These are phyloP conservation scores for Rubia balearica DNA, from an alignment of 305 asterid species.

Conservation along the genomic window DNA sequence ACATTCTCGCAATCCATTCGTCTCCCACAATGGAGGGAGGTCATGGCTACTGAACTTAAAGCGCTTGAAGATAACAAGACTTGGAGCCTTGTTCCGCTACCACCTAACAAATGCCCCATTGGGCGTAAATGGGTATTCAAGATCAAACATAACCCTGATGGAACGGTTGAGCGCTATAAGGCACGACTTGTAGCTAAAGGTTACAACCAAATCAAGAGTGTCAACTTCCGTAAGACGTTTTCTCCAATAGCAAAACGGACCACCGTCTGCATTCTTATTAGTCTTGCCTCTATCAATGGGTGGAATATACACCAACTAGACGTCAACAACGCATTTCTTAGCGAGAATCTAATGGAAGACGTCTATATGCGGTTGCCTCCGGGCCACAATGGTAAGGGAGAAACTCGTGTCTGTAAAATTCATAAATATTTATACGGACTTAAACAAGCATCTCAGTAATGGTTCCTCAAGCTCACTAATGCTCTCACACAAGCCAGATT, in stretches of 20 bases:
- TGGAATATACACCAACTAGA: neutral
- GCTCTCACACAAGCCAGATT: no score
- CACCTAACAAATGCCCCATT: neutral
- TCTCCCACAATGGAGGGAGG: neutral
- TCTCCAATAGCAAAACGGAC: neutral
- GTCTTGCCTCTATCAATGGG: neutral
- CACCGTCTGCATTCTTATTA: neutral
- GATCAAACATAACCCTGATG: neutral
- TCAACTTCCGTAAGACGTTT: neutral
- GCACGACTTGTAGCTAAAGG: neutral
- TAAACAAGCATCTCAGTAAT: neutral
- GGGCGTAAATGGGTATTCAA: neutral
- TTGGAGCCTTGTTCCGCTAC: neutral
- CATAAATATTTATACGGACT: neutral
- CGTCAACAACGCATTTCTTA: neutral
- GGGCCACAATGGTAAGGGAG: neutral
- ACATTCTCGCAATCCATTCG: neutral
- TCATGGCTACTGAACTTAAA: neutral
- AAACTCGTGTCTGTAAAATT: neutral
- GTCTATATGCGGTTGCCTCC: neutral
- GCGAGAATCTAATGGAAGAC: neutral
- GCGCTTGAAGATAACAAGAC: neutral
- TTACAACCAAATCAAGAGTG: neutral
- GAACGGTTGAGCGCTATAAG: neutral
- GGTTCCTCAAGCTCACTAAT: neutral